Base-by-base conservation (phyloP, 2,329 filamentous ascomycete genomes). In the Grosmannia serpens region DNA sequence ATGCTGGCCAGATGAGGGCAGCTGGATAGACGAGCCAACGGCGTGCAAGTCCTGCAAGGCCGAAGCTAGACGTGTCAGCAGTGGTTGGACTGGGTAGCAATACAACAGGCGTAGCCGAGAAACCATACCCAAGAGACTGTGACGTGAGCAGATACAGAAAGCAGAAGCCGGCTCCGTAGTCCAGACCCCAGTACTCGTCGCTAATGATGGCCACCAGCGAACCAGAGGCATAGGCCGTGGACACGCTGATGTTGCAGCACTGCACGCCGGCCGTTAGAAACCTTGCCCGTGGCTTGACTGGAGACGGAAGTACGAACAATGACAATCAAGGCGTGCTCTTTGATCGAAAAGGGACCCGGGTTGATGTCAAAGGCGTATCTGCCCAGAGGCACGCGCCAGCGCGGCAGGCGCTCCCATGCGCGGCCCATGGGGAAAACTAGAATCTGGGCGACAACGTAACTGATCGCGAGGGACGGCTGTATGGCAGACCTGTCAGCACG, bases 241-340 rank as follows among this genome's bases (percentile, higher is more conserved):
- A 57, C 7, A 54, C 47, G 22, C 59, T 61, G 33, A 61, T 61
- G 26, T 61, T 61, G 20, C 41, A 44, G 20, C 41, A 44, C 41
- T 44, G 20, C 17, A 9, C 2, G 31, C 31, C 5, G 31, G 31
- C 31, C 20, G 41, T 44, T 10, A 44, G 41, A 15, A n/a, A 7
- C 17, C 20, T n/a, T 4, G 4, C 7, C 13, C 3, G 13, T 20
- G 7, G 5, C 38, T 17, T 20, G 41, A 44, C 20, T n/a, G 20
- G 41, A 44, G 20, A 9, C 20, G 41, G 41, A 10, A n/a, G 4
- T 3, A 44, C 41, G 41, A 6, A 44, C 41, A 29, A 82, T 81
- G 35, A 77, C 75, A 61, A 83, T 78, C 56, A 83, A 68, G 71
- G 81, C 75, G 65, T 84, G 81, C 66, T 84, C 81, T 68, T 84